These are phyloP conservation scores for Epichloe uncinata DNA, from an alignment of 2,329 filamentous ascomycete genomes.

Conservation along the genomic window DNA sequence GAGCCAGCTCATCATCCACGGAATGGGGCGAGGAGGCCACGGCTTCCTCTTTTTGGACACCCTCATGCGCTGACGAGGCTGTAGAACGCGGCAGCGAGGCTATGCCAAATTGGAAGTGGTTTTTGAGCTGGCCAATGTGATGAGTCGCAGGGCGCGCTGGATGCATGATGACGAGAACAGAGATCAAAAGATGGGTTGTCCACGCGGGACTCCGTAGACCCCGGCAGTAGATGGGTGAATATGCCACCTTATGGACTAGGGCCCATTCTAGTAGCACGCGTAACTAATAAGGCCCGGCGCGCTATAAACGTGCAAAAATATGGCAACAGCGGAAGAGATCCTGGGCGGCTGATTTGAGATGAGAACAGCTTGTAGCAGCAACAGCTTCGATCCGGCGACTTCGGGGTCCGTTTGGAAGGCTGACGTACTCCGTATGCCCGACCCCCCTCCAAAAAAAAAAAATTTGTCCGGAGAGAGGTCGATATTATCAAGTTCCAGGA, in stretches of 20 bases:
- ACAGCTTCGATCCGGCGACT: too few species aligned
- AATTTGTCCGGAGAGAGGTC: too few species aligned
- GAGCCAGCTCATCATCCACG: slow-evolving; percentile 1
- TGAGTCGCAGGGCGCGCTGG: not conserved
- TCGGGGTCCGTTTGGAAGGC: too few species aligned
- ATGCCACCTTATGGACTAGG: not conserved
- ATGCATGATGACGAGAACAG: slow-evolving; percentile 7
- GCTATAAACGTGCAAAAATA: not conserved
- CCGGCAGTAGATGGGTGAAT: not conserved
- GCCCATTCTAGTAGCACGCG: not conserved
- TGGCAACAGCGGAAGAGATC: not conserved
- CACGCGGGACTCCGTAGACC: not conserved
- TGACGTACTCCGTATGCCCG: too few species aligned
- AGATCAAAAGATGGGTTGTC: not conserved
- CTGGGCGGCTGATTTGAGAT: not conserved
- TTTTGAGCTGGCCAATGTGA: slow-evolving; percentile 1
- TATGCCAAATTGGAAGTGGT: not conserved
- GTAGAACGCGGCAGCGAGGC: not conserved
- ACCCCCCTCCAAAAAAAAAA: too few species aligned
- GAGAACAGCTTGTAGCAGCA: too few species aligned
- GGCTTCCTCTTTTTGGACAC: slow-evolving; percentile 1
- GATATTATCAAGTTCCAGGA: too few species aligned
- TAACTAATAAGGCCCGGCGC: not conserved
- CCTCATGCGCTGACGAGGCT: not conserved
- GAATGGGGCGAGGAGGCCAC: not conserved